These are phyloP conservation scores for Trametes cinnabarina DNA, from an alignment of 768 basidiomycete genomes.

Conservation along the genomic window DNA sequence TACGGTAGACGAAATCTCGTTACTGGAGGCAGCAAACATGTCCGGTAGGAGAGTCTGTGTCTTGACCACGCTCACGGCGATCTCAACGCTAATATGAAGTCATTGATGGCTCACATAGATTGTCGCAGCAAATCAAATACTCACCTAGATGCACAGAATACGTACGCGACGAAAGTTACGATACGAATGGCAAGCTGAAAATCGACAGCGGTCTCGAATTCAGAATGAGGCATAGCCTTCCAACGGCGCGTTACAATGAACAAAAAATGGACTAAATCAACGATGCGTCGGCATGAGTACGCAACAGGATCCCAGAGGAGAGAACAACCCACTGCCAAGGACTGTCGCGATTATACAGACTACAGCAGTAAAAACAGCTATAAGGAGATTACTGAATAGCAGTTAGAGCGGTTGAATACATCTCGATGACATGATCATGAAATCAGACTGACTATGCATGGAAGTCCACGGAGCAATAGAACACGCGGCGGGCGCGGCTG, in stretches of 20 bases:
- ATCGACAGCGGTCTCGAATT: slow-evolving; percentile 9
- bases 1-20: neutral
- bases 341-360: slow-evolving; percentile 22
- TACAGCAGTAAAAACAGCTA: slow-evolving; percentile 23
- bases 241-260: slow-evolving; percentile 19
- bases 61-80: slow-evolving; percentile 12
- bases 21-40: slow-evolving; percentile 29
- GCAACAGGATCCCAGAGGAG: neutral
- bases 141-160: slow-evolving; percentile 24
- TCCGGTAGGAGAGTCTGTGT: slow-evolving; percentile 21
- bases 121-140: too few relatives aligned
- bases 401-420: too few relatives aligned
- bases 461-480: slow-evolving; percentile 31
- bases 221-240: slow-evolving; percentile 19
- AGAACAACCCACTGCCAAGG: slow-evolving; percentile 21
- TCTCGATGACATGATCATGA: too few relatives aligned
- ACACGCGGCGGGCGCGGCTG: slow-evolving; percentile 23
- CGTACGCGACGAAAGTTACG: slow-evolving; percentile 23
- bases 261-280: slow-evolving; percentile 18
- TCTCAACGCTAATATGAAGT: slow-evolving; percentile 14
- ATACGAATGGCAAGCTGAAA: slow-evolving; percentile 23
- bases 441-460: slow-evolving; percentile 25
- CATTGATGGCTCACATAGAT: too few relatives aligned
- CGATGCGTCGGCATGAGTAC: neutral
- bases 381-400: slow-evolving; percentile 21